phyloP scores from a whole-genome alignment of 768 basidiomycete genomes.

The Cubamyces sp. region DNA sequence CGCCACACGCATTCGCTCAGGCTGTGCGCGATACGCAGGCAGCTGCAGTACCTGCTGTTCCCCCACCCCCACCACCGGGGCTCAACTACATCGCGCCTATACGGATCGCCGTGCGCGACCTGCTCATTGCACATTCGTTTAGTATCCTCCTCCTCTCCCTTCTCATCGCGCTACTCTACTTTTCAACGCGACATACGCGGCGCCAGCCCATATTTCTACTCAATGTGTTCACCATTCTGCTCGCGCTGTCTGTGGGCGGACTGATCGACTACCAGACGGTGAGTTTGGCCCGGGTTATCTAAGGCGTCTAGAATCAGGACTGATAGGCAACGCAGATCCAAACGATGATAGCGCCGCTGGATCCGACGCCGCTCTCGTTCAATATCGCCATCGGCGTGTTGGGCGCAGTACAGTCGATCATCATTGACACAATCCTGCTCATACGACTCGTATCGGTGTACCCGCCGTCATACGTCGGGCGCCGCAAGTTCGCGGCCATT shows the following conservation, averaged over 20 bases:
- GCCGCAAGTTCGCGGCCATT: conserved; percentile 33
- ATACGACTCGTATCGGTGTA: conserved; percentile 42
- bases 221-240: conserved; percentile 31
- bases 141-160: conserved; percentile 12
- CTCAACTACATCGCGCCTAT: conserved; percentile 18
- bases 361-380: conserved; percentile 31
- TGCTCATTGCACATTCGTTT: conserved; percentile 18
- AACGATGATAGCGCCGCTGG: conserved; percentile 30
- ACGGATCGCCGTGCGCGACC: conserved; percentile 14
- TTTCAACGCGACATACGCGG: conserved; percentile 30
- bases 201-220: conserved; percentile 29
- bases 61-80: conserved; percentile 32
- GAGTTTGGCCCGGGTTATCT: not conserved
- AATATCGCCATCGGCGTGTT: conserved; percentile 37
- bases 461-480: conserved; percentile 31
- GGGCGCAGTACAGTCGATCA: conserved; percentile 37
- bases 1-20: too few species aligned
- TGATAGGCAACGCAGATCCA: conserved; percentile 30
- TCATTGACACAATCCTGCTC: conserved; percentile 43
- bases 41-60: not conserved
- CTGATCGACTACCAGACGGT: conserved; percentile 21
- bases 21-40: too few species aligned
- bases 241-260: conserved; percentile 15
- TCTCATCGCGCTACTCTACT: conserved; percentile 27
- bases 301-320: not conserved